A percentile compares a stretch with the other conserved stretches of the same genome.
These are phyloP conservation scores for Colletotrichum chrysophilum DNA, from an alignment of 2,329 filamentous ascomycete genomes.

Conservation along the genomic window DNA sequence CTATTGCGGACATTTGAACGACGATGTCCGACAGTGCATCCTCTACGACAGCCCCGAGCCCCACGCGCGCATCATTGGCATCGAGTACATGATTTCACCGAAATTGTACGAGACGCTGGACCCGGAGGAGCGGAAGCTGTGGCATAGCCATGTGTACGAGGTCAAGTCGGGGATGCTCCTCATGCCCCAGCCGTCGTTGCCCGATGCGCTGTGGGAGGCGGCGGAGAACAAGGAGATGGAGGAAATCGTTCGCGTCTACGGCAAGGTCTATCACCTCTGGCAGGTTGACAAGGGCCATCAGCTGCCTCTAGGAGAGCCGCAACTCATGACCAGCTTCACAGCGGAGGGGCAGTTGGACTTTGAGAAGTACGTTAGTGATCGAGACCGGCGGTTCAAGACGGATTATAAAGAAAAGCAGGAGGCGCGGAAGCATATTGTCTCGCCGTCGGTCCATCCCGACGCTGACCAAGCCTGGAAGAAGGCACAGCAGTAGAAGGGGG, in stretches of 20 bases:
- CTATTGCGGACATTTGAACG: slow-evolving; percentile 78
- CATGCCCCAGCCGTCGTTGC: slow-evolving; percentile 69
- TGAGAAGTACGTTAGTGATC: slow-evolving; percentile 44
- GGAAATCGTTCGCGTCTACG: slow-evolving; percentile 75
- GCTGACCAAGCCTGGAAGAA: slow-evolving; percentile 23
- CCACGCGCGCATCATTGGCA: slow-evolving; percentile 76
- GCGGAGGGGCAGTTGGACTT: slow-evolving; percentile 54
- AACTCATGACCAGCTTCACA: slow-evolving; percentile 61
- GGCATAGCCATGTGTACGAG: slow-evolving; percentile 80
- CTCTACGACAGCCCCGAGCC: slow-evolving; percentile 76
- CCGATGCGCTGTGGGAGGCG: slow-evolving; percentile 70
- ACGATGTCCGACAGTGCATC: slow-evolving; percentile 82
- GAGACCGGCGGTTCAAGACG: slow-evolving; percentile 51
- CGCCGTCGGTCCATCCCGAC: slow-evolving; percentile 44
- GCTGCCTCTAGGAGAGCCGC: slow-evolving; percentile 56
- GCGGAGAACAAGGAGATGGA: slow-evolving; percentile 85
- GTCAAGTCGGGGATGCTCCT: slow-evolving; percentile 82
- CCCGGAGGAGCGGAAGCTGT: slow-evolving; percentile 72
- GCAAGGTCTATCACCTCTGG: slow-evolving; percentile 88
- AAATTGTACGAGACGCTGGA: slow-evolving; percentile 71
- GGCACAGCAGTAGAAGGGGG: background rate
- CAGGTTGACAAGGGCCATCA: slow-evolving; percentile 77
- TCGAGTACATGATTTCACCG: slow-evolving; percentile 87
- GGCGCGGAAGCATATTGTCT: slow-evolving; percentile 44
- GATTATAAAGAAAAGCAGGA: slow-evolving; percentile 51